Evolutionary conservation across 371 early-diverging fungal species (phyloP).

Genomic region (Rhizomucor miehei): DNA sequence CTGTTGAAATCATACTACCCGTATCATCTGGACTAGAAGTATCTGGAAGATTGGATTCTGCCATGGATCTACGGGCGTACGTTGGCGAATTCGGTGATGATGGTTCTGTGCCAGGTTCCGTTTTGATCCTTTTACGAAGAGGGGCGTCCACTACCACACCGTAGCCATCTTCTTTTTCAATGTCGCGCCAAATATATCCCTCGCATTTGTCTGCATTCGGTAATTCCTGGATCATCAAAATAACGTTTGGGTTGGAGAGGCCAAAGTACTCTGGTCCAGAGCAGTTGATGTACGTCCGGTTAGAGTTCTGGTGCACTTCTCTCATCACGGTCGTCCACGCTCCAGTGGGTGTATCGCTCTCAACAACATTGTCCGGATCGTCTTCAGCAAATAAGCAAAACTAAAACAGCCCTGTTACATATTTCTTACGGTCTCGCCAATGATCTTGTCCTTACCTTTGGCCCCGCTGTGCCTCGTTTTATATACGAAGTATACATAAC

Average conservation of each 20-base stretch:
- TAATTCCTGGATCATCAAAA: conserved; percentile 85
- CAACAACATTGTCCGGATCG: conserved; percentile 53
- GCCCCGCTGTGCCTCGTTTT: conserved; percentile 68
- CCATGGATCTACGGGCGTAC: no score
- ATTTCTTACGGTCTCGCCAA: not conserved
- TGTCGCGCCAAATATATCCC: conserved; percentile 59
- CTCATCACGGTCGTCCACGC: conserved; percentile 86
- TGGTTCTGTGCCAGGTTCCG: no score
- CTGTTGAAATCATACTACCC: no score
- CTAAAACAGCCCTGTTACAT: conserved; percentile 11
- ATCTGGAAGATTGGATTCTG: no score
- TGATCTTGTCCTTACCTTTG: conserved; percentile 31
- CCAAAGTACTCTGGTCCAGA: conserved; percentile 93
- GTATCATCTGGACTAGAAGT: no score
- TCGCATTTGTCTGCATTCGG: conserved; percentile 70
- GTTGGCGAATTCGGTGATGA: no score
- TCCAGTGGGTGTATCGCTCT: conserved; percentile 79
- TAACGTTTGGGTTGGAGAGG: conserved; percentile 81
- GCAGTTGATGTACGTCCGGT: conserved; percentile 70
- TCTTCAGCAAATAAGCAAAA: conserved; percentile 79
- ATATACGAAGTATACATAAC: conserved; percentile 72
- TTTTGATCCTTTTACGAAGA: no score
- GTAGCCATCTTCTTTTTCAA: no score
- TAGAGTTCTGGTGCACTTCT: conserved; percentile 65
- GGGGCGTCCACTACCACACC: no score